Base-by-base conservation (phyloP, 352 stramenopile species). In the Phytophthora cactorum region DNA sequence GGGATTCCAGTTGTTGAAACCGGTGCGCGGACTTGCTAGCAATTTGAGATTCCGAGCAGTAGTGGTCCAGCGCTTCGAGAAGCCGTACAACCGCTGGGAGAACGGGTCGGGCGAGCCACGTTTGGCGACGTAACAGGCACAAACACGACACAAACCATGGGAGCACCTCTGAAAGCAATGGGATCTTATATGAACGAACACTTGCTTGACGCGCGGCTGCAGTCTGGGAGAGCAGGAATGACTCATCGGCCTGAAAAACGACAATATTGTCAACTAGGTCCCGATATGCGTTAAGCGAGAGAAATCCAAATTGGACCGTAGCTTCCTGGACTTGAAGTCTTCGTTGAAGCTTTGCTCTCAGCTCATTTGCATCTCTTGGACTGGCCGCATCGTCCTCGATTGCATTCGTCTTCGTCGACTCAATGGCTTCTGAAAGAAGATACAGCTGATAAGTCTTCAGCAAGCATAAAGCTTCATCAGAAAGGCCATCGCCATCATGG, bases 111-210 rank as follows among this genome's bases (percentile, higher is more conserved):
- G 84, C 85, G 3, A 96, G 73, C 89, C 86, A 96, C 1, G 81
- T 83, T 59, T 96, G 89, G 0, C 89, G 87, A 4, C 87, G 80
- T 49, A 96, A 59, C n/a, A 96, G 67, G 53, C 89, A 94, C 56
- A 94, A 56, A 34, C 79, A 93, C 10, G 85, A 82, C 5, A 95
- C 74, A 59, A 95, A 86, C 86, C 86, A 94, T 38, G 89, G 87
- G 1, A 96, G 52, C 8, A 93, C 52, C 38, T 82, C 78, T 0
- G 81, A 92, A 4, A 96, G 55, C 34, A 94, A 62, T 1, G 87
- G 81, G 12, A 87, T 74, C 3, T 68, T 58, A 25, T 70, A 78
- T 6, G 82, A 72, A 17, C 72, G 76, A 12, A 84, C 68, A 43
- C 47, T 86, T 27, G 68, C 77, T 58, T 73, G 75, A 2, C 68